Percentiles rank a stretch among this genome's conserved stretches.
Evolutionary conservation across 2,329 filamentous ascomycete genomes (phyloP).

Genomic region (Phyllosticta citribraziliensis): DNA sequence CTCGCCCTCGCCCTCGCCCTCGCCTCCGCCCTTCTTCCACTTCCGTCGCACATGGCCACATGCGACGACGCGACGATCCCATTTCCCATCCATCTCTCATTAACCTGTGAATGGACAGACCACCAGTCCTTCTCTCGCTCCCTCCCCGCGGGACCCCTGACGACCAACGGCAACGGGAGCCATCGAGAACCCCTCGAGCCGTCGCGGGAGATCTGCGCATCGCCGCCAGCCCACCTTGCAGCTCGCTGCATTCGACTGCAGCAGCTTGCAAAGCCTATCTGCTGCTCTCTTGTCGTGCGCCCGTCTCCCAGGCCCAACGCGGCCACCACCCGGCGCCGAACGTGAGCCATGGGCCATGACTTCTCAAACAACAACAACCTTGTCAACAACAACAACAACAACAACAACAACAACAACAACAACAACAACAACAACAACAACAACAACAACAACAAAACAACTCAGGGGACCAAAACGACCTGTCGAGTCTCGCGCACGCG

Average conservation of each 20-base stretch:
- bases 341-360: neutral
- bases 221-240: neutral
- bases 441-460: neutral
- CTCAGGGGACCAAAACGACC: conserved; percentile 5
- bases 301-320: neutral
- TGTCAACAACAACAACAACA: neutral
- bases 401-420: neutral
- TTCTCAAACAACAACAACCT: neutral
- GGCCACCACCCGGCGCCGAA: neutral
- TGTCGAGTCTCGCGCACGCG: conserved; percentile 9
- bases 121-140: neutral
- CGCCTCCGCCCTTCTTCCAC: neutral
- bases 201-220: neutral
- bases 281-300: neutral
- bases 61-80: neutral
- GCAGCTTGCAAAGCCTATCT: neutral
- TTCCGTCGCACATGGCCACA: neutral
- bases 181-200: neutral
- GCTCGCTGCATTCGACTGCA: neutral
- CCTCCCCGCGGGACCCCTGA: neutral
- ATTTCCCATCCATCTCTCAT: neutral
- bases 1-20: neutral
- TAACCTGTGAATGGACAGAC: neutral
- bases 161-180: neutral
- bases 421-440: neutral